Evolutionary conservation across 1,284 basidiomycete genomes (phyloP).

Genomic region (Clitocybe nebularis): DNA sequence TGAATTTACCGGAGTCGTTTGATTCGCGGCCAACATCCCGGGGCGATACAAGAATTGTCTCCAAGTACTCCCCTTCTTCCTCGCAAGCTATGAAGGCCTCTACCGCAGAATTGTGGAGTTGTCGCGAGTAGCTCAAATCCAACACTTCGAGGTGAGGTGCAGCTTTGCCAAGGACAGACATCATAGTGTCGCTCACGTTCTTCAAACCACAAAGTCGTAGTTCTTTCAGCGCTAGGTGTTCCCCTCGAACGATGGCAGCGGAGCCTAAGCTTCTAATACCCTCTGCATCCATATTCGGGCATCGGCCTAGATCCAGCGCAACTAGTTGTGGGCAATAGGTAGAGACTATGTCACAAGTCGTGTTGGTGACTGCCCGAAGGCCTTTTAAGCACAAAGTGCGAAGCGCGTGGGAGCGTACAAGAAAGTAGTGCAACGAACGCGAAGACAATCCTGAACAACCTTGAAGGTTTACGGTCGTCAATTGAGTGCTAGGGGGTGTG

Average conservation of each 20-base stretch:
- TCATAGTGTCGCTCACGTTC: slow-evolving; percentile 52
- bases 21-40: slow-evolving; percentile 63
- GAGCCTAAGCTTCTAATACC: slow-evolving; percentile 49
- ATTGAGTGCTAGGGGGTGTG: slow-evolving; percentile 50
- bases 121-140: slow-evolving; percentile 71
- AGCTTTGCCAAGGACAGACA: slow-evolving; percentile 58
- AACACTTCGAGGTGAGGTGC: slow-evolving; percentile 77
- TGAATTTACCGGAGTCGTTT: slow-evolving; percentile 45
- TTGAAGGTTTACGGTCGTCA: slow-evolving; percentile 69
- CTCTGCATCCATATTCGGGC: slow-evolving; percentile 61
- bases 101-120: slow-evolving; percentile 72
- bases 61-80: slow-evolving; percentile 27
- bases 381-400: slow-evolving; percentile 64
- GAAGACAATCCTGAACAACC: slow-evolving; percentile 70
- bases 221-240: slow-evolving; percentile 47
- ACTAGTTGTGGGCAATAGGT: slow-evolving; percentile 51
- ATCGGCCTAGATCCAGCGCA: slow-evolving; percentile 72
- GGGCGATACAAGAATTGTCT: slow-evolving; percentile 50
- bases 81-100: slow-evolving; percentile 65
- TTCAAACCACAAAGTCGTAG: slow-evolving; percentile 67
- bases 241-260: slow-evolving; percentile 39
- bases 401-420: slow-evolving; percentile 66
- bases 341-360: slow-evolving; percentile 67
- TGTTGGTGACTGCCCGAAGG: slow-evolving; percentile 62
- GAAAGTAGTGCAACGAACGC: slow-evolving; percentile 63